Conservation (phyloP, 192 early-diverging fungal species). For the Rhizophagus sp. region DNA sequence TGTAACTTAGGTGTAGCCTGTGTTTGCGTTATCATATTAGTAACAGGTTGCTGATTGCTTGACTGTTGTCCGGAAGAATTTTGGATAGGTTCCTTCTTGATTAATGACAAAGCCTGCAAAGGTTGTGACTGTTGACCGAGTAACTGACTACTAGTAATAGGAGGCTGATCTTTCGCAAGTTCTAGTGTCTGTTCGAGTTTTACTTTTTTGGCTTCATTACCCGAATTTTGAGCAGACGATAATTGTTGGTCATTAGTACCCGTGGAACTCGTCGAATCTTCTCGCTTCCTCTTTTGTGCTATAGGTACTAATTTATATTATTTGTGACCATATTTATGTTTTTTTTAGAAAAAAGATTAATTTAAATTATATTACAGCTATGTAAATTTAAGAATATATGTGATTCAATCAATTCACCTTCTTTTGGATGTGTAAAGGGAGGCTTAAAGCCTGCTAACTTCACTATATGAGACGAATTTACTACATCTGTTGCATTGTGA, state of each 20-base stretch:
- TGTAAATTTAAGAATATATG: background rate
- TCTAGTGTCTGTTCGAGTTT: background rate
- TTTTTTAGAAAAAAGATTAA: background rate
- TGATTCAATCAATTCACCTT: background rate
- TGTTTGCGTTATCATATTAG: background rate
- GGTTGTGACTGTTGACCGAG: background rate
- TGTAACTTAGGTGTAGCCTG: background rate
- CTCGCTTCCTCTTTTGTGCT: conserved; percentile 4
- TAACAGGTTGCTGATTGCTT: background rate
- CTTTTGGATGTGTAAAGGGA: background rate
- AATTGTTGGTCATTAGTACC: background rate
- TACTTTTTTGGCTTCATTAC: conserved; percentile 10
- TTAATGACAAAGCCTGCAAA: background rate
- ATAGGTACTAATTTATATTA: background rate
- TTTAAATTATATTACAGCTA: background rate
- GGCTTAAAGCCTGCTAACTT: conserved; percentile 14
- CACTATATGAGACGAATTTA: conserved; percentile 10
- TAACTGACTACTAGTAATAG: background rate
- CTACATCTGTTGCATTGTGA: background rate
- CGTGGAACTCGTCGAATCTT: background rate
- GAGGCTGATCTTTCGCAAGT: background rate
- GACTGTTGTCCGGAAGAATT: background rate
- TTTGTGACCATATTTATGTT: too few relatives aligned
- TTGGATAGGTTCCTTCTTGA: background rate
- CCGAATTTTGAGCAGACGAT: too few relatives aligned